phyloP scores from a whole-genome alignment of 345 rosid species.

The Eucalyptus dawsonii region DNA sequence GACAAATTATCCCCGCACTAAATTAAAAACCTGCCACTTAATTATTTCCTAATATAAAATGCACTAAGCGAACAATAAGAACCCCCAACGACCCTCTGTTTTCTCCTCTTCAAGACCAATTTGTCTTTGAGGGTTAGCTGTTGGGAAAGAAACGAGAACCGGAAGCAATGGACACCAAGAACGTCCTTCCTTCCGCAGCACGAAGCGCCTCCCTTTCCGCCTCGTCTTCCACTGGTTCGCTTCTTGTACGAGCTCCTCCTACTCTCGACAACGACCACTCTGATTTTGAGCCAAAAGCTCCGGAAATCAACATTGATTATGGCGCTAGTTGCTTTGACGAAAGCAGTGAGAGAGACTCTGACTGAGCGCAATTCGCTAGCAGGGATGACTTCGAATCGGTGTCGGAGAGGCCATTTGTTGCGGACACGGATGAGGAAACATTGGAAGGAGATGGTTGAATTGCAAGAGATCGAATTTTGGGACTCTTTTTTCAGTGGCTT shows the following conservation, averaged over 20 bases:
- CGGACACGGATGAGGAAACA: slow-evolving; percentile 13
- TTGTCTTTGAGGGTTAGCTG: too few relatives aligned
- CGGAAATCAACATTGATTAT: neutral
- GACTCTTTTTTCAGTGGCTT: too few relatives aligned
- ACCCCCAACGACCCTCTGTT: too few relatives aligned
- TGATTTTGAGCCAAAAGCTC: slow-evolving; percentile 14
- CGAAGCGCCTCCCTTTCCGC: neutral
- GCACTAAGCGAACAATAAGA: too few relatives aligned
- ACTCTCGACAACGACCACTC: slow-evolving; percentile 26
- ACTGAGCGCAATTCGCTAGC: neutral
- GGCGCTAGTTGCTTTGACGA: slow-evolving; percentile 6
- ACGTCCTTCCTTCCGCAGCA: too few relatives aligned
- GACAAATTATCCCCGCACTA: too few relatives aligned
- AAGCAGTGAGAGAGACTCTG: slow-evolving; percentile 12
- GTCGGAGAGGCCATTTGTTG: slow-evolving; percentile 20
- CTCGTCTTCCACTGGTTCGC: slow-evolving; percentile 4
- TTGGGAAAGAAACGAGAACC: too few relatives aligned
- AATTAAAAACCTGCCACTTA: too few relatives aligned
- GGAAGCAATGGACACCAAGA: too few relatives aligned
- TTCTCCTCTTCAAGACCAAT: too few relatives aligned
- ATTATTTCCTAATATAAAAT: too few relatives aligned
- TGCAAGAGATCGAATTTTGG: neutral
- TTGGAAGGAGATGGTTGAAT: slow-evolving; percentile 12
- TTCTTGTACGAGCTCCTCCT: slow-evolving; percentile 63
- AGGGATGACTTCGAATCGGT: slow-evolving; percentile 31